phyloP scores from a whole-genome alignment of 495 filamentous ascomycete species.

The Hypoxylon cercidicola region DNA sequence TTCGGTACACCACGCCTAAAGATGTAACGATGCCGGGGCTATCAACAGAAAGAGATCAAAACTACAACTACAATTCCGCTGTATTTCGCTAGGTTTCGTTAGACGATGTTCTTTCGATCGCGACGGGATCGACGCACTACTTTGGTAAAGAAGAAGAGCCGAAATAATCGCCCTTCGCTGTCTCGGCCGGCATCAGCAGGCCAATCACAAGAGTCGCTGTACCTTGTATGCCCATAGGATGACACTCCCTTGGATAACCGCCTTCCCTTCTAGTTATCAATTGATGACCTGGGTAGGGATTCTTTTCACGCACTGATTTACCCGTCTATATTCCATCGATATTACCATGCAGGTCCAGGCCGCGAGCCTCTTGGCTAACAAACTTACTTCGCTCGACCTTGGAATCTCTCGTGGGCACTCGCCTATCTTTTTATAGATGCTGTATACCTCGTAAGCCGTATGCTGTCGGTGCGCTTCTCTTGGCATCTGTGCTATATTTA shows the following conservation, averaged over 20 bases:
- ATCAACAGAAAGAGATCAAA: slow-evolving; percentile 18
- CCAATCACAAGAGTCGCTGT: slow-evolving; percentile 25
- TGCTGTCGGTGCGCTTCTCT: slow-evolving; percentile 15
- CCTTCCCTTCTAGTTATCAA: slow-evolving; percentile 40
- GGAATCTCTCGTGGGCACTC: slow-evolving; percentile 19
- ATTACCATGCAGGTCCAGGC: slow-evolving; percentile 35
- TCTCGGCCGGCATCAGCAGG: slow-evolving; percentile 6
- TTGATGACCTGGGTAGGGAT: slow-evolving; percentile 16
- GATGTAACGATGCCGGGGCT: slow-evolving; percentile 26
- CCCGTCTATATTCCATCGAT: slow-evolving; percentile 37
- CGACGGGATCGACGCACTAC: slow-evolving; percentile 13
- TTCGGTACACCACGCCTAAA: slow-evolving; percentile 27
- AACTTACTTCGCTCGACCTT: slow-evolving; percentile 2
- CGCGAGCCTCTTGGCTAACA: slow-evolving; percentile 19
- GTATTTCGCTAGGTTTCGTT: neutral
- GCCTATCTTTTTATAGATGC: slow-evolving; percentile 26
- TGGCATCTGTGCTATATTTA: slow-evolving; percentile 27
- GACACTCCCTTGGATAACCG: slow-evolving; percentile 21
- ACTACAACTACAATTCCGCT: slow-evolving; percentile 19
- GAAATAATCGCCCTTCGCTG: slow-evolving; percentile 24
- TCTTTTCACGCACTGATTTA: slow-evolving; percentile 27
- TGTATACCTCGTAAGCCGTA: slow-evolving; percentile 6
- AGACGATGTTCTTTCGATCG: neutral
- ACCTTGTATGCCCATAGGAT: slow-evolving; percentile 23
- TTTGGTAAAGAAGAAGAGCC: slow-evolving; percentile 30